phyloP scores from a whole-genome alignment of 805 yeast species.

The Ogataea pini region DNA sequence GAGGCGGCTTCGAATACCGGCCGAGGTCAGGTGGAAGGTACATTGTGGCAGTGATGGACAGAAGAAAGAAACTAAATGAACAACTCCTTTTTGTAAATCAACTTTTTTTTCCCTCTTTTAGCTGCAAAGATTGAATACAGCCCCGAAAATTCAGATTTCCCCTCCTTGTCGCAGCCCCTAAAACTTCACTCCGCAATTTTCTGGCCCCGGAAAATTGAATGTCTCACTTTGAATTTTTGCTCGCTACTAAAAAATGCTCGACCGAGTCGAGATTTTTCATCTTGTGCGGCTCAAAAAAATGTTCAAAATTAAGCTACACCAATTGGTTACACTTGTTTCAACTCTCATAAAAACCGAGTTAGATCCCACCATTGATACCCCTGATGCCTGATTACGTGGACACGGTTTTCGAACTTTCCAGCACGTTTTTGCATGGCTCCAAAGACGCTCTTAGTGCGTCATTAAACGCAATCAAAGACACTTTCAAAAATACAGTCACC shows the following conservation, averaged over 20 bases:
- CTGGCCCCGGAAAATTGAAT: slow-evolving; percentile 5
- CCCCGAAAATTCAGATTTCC: neutral
- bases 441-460: slow-evolving; percentile 8
- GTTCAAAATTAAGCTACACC: no score
- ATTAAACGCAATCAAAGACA: slow-evolving; percentile 1
- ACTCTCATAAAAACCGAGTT: no score
- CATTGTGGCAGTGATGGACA: slow-evolving; percentile 20
- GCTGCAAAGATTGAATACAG: no score
- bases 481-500: neutral
- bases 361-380: no score
- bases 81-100: no score
- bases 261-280: neutral
- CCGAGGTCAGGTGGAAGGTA: slow-evolving; percentile 36
- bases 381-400: slow-evolving; percentile 29
- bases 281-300: neutral
- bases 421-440: slow-evolving; percentile 9
- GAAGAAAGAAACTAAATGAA: neutral
- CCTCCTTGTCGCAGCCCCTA: slow-evolving; percentile 3
- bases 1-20: slow-evolving; percentile 27
- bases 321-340: no score
- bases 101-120: no score
- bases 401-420: slow-evolving; percentile 21
- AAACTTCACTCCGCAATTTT: slow-evolving; percentile 4
- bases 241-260: no score
- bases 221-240: no score